phyloP scores from a whole-genome alignment of 2,329 filamentous ascomycete species.

The Hypoxylon sp. region DNA sequence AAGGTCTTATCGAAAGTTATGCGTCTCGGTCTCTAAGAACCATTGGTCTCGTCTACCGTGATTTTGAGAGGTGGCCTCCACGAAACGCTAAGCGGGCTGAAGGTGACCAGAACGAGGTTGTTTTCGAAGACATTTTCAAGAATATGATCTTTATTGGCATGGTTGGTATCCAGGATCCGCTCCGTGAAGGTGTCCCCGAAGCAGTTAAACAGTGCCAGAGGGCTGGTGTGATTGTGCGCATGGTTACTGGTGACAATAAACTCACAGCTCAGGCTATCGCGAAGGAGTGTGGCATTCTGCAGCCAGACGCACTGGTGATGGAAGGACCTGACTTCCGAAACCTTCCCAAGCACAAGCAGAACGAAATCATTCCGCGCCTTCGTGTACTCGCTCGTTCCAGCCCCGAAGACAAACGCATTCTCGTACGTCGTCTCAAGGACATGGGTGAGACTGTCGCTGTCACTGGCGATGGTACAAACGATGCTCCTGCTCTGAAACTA shows the following conservation, averaged over 20 bases:
- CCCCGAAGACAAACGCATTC: slow-evolving; percentile 81
- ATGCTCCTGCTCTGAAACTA: slow-evolving; percentile 84
- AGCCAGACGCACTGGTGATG: slow-evolving; percentile 77
- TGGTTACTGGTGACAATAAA: slow-evolving; percentile 89
- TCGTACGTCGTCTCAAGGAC: slow-evolving; percentile 80
- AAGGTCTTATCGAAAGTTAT: slow-evolving; percentile 80
- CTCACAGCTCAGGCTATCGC: slow-evolving; percentile 85
- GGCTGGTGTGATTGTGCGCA: slow-evolving; percentile 84
- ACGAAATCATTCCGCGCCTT: slow-evolving; percentile 76
- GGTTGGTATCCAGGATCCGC: slow-evolving; percentile 86
- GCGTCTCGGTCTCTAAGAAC: slow-evolving; percentile 85
- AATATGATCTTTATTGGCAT: slow-evolving; percentile 78
- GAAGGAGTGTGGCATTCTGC: slow-evolving; percentile 82
- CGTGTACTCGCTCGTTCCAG: slow-evolving; percentile 82
- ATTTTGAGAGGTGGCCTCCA: slow-evolving; percentile 89
- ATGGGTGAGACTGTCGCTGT: slow-evolving; percentile 84
- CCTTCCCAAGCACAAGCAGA: slow-evolving; percentile 75
- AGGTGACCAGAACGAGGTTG: slow-evolving; percentile 71
- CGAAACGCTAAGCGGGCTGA: slow-evolving; percentile 69
- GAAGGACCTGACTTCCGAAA: slow-evolving; percentile 85
- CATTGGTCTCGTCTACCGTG: slow-evolving; percentile 86
- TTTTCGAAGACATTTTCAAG: slow-evolving; percentile 76
- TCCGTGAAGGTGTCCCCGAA: slow-evolving; percentile 80
- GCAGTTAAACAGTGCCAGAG: slow-evolving; percentile 81
- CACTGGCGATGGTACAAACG: slow-evolving; percentile 87